Base-by-base conservation (phyloP, 2,329 filamentous ascomycete genomes). In the Lasiodiplodia theobromae region DNA sequence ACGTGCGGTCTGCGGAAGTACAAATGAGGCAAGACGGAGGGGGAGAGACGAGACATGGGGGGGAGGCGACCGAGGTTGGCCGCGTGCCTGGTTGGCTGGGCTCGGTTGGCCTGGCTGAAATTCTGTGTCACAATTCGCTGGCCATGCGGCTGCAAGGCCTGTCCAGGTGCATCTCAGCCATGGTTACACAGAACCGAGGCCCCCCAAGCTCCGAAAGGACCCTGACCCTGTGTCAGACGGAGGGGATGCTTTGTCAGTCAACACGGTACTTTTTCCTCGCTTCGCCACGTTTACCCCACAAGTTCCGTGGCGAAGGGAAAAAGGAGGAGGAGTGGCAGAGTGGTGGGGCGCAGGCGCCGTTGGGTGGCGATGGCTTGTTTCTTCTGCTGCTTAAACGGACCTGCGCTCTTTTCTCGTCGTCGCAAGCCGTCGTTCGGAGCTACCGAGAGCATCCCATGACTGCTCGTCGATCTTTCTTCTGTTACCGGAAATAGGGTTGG, bases 171-270 rank as follows among this genome's bases (percentile, higher is more conserved):
- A 21, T 47, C 5, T 44, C 40, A 44, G 44, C 44, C 44, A 47
- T n/a, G 7, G 44, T 47, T 21, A 21, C 44, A 47, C 44, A 21
- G 44, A 11, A 47, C 1, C 44, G 21, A 47, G 44, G 44, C 44
- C 44, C 8, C 44, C 44, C 44, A 47, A n/a, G n/a, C 44, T 21
- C 44, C 44, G 44, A 47, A 4, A 47, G 21, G 44, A 47, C 44
- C 44, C 44, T 47, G 44, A 86, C 86, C 65, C 80, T 85, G 3
- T 81, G 82, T 6, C 31, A 34, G 31, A 28, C n/a, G 28, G 28
- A 28, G 28, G 4, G 28, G 4, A 28, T 34, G 31, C n/a, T n/a
- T n/a, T n/a, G n/a, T 8, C 7, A 44, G 14, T 18, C 16, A 18
- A 44, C 6, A 44, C 6, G 1, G 18, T 47, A n/a, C n/a, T 47